phyloP scores from a whole-genome alignment of 306 rosid species.

The Bauhinia variegata region DNA sequence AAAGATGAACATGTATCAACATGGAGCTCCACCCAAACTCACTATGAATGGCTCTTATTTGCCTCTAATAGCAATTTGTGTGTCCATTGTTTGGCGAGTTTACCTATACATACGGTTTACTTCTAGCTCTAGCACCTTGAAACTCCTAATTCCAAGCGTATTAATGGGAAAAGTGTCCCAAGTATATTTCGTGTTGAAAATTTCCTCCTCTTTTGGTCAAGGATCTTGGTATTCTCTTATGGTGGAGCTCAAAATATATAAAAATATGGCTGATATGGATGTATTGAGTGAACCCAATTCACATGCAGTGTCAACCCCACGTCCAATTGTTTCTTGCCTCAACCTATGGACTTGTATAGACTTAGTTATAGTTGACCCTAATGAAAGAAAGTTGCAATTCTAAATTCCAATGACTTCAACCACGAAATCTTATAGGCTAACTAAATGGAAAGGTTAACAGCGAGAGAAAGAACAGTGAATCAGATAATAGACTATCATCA shows the following conservation, averaged over 20 bases:
- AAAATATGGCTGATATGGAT: background rate
- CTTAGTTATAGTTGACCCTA: no score
- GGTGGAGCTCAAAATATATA: background rate
- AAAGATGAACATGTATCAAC: constrained; percentile 28
- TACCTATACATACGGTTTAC: background rate
- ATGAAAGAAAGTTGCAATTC: background rate
- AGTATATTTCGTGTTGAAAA: background rate
- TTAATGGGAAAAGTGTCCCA: constrained; percentile 12
- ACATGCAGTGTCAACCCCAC: background rate
- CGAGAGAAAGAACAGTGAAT: constrained; percentile 9
- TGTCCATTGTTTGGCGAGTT: constrained; percentile 8
- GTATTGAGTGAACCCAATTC: no score
- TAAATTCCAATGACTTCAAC: background rate
- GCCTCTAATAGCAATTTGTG: background rate
- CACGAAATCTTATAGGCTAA: background rate
- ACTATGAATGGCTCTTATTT: constrained; percentile 39
- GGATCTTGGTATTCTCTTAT: background rate
- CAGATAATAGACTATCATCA: constrained; percentile 9
- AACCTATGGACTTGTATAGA: background rate
- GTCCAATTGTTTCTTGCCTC: constrained; percentile 2
- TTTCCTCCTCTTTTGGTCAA: background rate
- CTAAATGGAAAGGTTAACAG: background rate
- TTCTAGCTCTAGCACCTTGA: constrained; percentile 27
- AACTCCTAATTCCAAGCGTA: background rate
- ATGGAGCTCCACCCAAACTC: constrained; percentile 36